These are phyloP conservation scores for Dioscorea zingiberensis DNA, from an alignment of 106 monocot species.

Conservation along the genomic window DNA sequence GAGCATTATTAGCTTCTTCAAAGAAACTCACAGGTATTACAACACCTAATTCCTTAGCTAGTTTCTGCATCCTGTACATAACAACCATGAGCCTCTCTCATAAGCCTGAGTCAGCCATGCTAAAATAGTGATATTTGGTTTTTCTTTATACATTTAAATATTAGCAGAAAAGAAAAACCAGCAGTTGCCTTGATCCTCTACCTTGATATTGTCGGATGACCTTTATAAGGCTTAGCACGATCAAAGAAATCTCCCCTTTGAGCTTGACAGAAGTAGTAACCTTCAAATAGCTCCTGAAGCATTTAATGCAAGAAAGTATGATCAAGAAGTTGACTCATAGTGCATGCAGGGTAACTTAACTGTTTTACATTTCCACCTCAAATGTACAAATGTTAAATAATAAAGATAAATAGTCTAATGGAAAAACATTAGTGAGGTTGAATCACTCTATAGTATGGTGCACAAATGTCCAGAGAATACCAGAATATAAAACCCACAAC, in stretches of 20 bases:
- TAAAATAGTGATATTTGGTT: too few species aligned
- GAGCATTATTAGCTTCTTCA: slow-evolving; percentile 97
- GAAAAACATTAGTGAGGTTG: too few species aligned
- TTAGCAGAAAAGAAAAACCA: not conserved
- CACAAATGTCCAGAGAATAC: too few species aligned
- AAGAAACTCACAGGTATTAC: slow-evolving; percentile 98
- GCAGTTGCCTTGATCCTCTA: slow-evolving; percentile 3
- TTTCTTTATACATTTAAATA: too few species aligned
- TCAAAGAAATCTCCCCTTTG: slow-evolving; percentile 75
- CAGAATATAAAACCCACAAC: too few species aligned
- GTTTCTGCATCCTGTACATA: slow-evolving; percentile 73
- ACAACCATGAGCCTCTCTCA: not conserved
- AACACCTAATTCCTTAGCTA: slow-evolving; percentile 88
- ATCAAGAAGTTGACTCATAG: too few species aligned
- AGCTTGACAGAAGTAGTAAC: slow-evolving; percentile 97
- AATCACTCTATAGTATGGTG: too few species aligned
- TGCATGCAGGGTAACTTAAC: too few species aligned
- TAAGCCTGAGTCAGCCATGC: not conserved
- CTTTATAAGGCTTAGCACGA: slow-evolving; percentile 81
- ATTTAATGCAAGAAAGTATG: not conserved
- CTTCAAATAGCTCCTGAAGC: slow-evolving; percentile 90
- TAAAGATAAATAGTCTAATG: too few species aligned
- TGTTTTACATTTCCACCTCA: too few species aligned
- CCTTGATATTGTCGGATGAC: slow-evolving; percentile 76
- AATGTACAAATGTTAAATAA: too few species aligned